Evolutionary conservation across 495 filamentous ascomycete species (phyloP), one percentile per base, ranked within the genome.

Genomic region (Viridothelium virens): DNA sequence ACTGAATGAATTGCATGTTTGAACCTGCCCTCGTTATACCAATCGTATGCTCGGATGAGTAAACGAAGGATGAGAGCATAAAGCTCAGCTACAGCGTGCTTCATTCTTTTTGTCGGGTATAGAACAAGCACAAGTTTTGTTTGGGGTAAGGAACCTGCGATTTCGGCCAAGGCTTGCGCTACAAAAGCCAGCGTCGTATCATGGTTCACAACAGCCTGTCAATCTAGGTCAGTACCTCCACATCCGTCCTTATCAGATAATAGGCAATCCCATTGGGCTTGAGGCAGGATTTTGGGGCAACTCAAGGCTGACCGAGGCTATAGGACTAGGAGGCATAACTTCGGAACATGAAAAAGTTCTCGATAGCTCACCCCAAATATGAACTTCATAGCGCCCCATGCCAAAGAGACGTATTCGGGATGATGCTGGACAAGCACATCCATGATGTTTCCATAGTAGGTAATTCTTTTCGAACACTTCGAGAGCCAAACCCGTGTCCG

Each of bases 11-110:
- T 10, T n/a, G 67, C 33, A 63, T 75, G 74, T 37, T 62, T 53
- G 3, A 68, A 16, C n/a, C 16, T 70, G 9, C 69, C 68, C 53
- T 75, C 67, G 50, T 75, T 61, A 61, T 75, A 79, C 77, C 77
- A 80, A 0, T 66, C 6, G 37, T 64, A 34, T 2, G 76, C 74
- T 9, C 67, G 66, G 12, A 62, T 47, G 10, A 74, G 62, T 38
- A 79, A 79, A 34, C 70, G 64, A 6, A 79, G 62, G 64, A 80
- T 66, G n/a, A 73, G 62, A 2, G 69, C 70, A 68, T 78, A 78
- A 0, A 80, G 59, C 7, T 61, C 16, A 0, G 70, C 66, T 2
- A 80, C 69, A 10, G 69, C 68, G 6, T 68, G 53, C 59, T 72
- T 67, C 66, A 80, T 78, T 2, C 12, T 2, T 18, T 74, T 64